Conservation (phyloP, 2,329 filamentous ascomycete genomes). For the Fusarium sp. region DNA sequence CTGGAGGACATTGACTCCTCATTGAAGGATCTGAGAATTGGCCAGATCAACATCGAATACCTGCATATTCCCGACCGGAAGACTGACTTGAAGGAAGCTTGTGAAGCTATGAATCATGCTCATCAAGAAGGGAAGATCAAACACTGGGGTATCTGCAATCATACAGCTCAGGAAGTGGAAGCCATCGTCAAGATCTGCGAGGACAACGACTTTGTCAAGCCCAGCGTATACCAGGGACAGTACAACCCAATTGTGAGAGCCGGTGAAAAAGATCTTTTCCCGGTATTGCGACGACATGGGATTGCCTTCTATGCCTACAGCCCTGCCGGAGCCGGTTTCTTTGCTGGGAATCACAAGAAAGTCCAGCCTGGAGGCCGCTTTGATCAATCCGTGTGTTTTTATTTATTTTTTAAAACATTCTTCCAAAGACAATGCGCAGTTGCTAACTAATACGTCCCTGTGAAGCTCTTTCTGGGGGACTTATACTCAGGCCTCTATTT, state of each 20-base stretch:
- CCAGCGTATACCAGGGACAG: background rate
- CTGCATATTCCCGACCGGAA: background rate
- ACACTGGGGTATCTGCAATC: background rate
- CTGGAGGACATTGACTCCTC: background rate
- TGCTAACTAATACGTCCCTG: accelerated
- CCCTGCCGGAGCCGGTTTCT: background rate
- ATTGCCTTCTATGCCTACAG: background rate
- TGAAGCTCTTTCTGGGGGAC: background rate
- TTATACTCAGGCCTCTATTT: background rate
- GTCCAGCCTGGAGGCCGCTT: background rate
- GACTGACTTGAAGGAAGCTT: background rate
- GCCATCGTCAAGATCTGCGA: background rate
- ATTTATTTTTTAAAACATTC: accelerated
- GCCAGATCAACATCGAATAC: background rate
- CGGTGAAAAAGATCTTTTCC: background rate
- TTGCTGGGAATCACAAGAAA: background rate
- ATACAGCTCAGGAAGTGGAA: background rate
- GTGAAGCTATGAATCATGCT: background rate
- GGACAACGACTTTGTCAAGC: background rate
- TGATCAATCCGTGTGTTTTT: background rate
- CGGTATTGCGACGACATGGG: background rate
- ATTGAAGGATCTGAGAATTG: background rate
- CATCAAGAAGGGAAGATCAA: background rate
- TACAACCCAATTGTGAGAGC: background rate
- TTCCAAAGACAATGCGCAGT: too few relatives aligned